These are phyloP conservation scores for Alisma plantagoaquatica DNA, from an alignment of 106 monocot species.

Conservation along the genomic window DNA sequence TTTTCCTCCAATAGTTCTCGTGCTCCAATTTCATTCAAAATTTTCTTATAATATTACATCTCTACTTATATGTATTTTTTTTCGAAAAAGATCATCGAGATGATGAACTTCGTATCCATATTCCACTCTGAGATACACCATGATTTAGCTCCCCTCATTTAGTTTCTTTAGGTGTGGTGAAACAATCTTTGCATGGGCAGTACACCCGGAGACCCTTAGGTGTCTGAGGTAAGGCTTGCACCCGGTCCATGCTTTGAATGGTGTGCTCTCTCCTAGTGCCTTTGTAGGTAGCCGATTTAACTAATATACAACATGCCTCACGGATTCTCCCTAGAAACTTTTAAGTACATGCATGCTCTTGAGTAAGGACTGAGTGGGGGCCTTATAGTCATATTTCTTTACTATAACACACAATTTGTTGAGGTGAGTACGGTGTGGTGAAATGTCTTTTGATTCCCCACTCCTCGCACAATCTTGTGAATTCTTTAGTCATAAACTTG, in stretches of 20 bases:
- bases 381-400: not conserved
- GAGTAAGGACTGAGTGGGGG: no score
- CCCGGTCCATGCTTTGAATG: not conserved
- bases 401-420: not conserved
- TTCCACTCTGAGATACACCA: not conserved
- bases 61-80: not conserved
- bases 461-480: not conserved
- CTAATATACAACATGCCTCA: no score
- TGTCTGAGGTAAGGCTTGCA: not conserved
- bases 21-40: not conserved
- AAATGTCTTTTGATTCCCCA: not conserved
- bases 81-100: no score
- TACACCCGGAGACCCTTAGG: not conserved
- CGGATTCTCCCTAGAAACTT: no score
- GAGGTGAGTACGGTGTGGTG: not conserved
- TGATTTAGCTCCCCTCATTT: not conserved
- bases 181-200: not conserved
- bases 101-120: not conserved
- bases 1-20: not conserved
- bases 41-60: not conserved
- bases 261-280: not conserved
- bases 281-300: not conserved
- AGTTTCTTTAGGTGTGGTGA: not conserved
- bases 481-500: not conserved
- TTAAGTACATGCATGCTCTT: no score